Base-by-base conservation (phyloP, 2,329 filamentous ascomycete genomes). In the Coleophoma eucalyptorum region DNA sequence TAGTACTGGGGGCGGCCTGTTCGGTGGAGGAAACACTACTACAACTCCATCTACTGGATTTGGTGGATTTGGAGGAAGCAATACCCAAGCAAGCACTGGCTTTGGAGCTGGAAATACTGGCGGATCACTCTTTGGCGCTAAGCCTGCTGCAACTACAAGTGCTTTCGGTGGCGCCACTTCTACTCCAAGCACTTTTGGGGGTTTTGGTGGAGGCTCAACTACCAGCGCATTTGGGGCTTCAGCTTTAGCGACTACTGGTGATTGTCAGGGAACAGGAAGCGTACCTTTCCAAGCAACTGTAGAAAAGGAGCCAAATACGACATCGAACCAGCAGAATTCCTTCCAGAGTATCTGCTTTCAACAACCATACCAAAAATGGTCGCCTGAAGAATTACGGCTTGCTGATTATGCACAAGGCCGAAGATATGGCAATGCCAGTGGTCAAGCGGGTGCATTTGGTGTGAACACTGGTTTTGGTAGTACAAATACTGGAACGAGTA, bases 351-450 rank as follows among this genome's bases (percentile, higher is more conserved):
- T 95, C 50, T 74, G 86, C 19, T 91, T 93, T 67, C 86, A 88
- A 71, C 83, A 86, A 20, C 81, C 87, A 1, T 95, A 93, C 73
- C 86, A 85, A 68, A 95, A 94, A 67, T 97, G 87, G 75, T 97
- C 93, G 10, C 82, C 89, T n/a, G 94, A 89, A 62, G 87, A 94
- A 68, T 72, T 94, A 49, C 80, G 89, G 63, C 70, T 96, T 54
- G 90, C 84, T 43, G 94, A 99, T 69, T 99, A 99, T 67, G 81
- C 86, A 52, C 88, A 92, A 68, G 92, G 92, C 46, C 84, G 92
- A 52, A 86, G 87, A 49, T 90, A 82, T 66, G 94, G 92, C 33
- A 96, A 93, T 69, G 79, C 81, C 40, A 90, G 87, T 55, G 90
- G 90, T 31, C 87, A 91, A 58, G 75, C 83, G 43, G 91, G 91